Evolutionary conservation across 495 filamentous ascomycete genomes (phyloP).

Genomic region (Barbatosphaeria neglecta): DNA sequence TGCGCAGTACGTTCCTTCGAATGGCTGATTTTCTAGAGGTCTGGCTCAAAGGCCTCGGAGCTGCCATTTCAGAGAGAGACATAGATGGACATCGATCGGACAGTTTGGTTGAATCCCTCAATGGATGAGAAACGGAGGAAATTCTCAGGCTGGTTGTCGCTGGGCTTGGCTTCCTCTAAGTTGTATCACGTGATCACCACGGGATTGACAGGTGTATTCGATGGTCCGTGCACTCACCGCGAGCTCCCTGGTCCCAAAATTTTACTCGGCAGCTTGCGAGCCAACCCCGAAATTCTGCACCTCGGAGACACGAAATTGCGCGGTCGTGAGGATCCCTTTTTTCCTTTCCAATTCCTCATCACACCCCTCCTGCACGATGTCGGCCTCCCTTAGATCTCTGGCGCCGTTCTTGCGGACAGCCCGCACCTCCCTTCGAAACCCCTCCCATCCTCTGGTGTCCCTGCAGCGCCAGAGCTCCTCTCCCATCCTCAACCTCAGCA

Average conservation of each 20-base stretch:
- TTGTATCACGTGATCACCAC: background rate
- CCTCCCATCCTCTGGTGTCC: slow-evolving; percentile 53
- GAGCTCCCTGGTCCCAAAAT: slow-evolving; percentile 9
- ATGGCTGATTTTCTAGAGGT: too few relatives aligned
- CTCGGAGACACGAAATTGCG: slow-evolving; percentile 9
- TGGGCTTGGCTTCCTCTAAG: too few relatives aligned
- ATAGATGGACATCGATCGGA: too few relatives aligned
- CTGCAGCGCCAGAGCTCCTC: slow-evolving; percentile 53
- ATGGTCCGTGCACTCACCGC: background rate
- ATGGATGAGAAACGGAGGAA: too few relatives aligned
- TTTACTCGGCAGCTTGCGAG: background rate
- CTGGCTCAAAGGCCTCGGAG: too few relatives aligned
- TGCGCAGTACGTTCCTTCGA: too few relatives aligned
- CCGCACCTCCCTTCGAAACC: slow-evolving; percentile 49
- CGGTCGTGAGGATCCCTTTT: slow-evolving; percentile 17
- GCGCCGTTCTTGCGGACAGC: slow-evolving; percentile 60
- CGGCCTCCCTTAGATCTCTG: slow-evolving; percentile 50
- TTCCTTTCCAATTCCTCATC: slow-evolving; percentile 10
- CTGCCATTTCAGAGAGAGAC: too few relatives aligned
- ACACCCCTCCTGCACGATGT: slow-evolving; percentile 42
- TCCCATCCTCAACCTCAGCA: slow-evolving; percentile 51
- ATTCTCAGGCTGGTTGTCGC: too few relatives aligned
- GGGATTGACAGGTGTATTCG: background rate
- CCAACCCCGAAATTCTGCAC: background rate
- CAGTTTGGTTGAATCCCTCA: too few relatives aligned